Percentiles rank a stretch among this genome's conserved stretches.
phyloP scores from a whole-genome alignment of 2,329 filamentous ascomycete genomes.

The Diplodia intermedia region DNA sequence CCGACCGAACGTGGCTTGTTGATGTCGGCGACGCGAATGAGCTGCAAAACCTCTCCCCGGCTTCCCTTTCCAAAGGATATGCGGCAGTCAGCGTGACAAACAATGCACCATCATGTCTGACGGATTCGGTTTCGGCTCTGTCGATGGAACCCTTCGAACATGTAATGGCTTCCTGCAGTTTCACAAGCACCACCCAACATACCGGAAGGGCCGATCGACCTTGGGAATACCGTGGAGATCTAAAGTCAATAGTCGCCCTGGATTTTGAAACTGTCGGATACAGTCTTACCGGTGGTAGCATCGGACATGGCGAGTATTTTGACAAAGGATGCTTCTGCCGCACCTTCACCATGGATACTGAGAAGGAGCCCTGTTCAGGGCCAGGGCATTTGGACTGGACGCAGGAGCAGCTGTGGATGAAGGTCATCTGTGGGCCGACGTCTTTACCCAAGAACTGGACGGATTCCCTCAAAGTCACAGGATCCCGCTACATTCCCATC shows the following conservation, averaged over 20 bases:
- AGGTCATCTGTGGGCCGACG: constrained; percentile 42
- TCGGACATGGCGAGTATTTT: constrained; percentile 41
- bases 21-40: constrained; percentile 43
- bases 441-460: constrained; percentile 41
- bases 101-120: constrained; percentile 44
- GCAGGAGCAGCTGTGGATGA: constrained; percentile 43
- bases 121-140: constrained; percentile 34
- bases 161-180: constrained; percentile 43
- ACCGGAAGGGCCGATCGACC: constrained; percentile 44
- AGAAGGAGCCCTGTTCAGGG: constrained; percentile 28
- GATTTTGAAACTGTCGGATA: constrained; percentile 46
- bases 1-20: constrained; percentile 45
- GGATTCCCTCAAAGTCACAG: constrained; percentile 39
- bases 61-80: constrained; percentile 41
- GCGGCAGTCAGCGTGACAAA: constrained; percentile 36
- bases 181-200: constrained; percentile 41
- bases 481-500: constrained; percentile 40
- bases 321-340: constrained; percentile 46
- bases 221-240: constrained; percentile 43
- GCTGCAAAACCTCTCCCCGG: constrained; percentile 40
- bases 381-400: constrained; percentile 37
- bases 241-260: constrained; percentile 41
- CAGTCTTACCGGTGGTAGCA: constrained; percentile 37
- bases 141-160: constrained; percentile 42
- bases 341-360: constrained; percentile 35